These are phyloP conservation scores for Coleophoma crateriformis DNA, from an alignment of 2,329 filamentous ascomycete genomes.

Conservation along the genomic window DNA sequence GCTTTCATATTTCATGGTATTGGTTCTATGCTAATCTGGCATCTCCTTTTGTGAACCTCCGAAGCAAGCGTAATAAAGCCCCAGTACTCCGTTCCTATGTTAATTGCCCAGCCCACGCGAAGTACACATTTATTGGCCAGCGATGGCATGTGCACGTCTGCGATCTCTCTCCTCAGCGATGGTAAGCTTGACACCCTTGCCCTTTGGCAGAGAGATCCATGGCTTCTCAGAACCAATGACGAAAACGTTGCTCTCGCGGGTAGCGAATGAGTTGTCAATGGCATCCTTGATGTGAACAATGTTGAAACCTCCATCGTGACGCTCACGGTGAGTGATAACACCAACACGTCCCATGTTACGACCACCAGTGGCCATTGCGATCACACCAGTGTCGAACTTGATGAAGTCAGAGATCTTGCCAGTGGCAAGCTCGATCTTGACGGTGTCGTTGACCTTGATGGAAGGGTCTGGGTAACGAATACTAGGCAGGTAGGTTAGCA, in stretches of 20 bases:
- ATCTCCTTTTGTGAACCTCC: slow-evolving; percentile 15
- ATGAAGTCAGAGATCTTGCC: slow-evolving; percentile 99
- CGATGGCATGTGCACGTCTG: slow-evolving; percentile 61
- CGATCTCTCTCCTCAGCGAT: slow-evolving; percentile 99
- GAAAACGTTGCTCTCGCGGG: slow-evolving; percentile 99
- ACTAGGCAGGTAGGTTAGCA: slow-evolving; percentile 46
- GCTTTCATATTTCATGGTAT: slow-evolving; percentile 22
- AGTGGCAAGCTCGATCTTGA: slow-evolving; percentile 96
- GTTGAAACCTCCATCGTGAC: slow-evolving; percentile 99
- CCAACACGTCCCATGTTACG: slow-evolving; percentile 99
- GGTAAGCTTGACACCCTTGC: slow-evolving; percentile 99
- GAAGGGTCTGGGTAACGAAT: slow-evolving; percentile 98
- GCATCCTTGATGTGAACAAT: slow-evolving; percentile 99
- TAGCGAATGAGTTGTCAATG: slow-evolving; percentile 99
- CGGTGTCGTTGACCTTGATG: slow-evolving; percentile 99
- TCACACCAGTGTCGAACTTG: slow-evolving; percentile 96
- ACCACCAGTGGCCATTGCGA: slow-evolving; percentile 98
- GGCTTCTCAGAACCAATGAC: slow-evolving; percentile 98
- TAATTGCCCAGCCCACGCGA: slow-evolving; percentile 16
- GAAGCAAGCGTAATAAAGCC: slow-evolving; percentile 17
- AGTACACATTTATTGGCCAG: slow-evolving; percentile 23
- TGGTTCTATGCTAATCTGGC: slow-evolving; percentile 24
- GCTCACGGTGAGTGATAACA: slow-evolving; percentile 99
- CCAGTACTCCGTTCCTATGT: slow-evolving; percentile 25
- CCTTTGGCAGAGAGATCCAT: slow-evolving; percentile 99